Percentiles rank a stretch among this genome's conserved stretches.
These are phyloP conservation scores for Silene uniflora DNA, from an alignment of 148 eudicot species.

Conservation along the genomic window DNA sequence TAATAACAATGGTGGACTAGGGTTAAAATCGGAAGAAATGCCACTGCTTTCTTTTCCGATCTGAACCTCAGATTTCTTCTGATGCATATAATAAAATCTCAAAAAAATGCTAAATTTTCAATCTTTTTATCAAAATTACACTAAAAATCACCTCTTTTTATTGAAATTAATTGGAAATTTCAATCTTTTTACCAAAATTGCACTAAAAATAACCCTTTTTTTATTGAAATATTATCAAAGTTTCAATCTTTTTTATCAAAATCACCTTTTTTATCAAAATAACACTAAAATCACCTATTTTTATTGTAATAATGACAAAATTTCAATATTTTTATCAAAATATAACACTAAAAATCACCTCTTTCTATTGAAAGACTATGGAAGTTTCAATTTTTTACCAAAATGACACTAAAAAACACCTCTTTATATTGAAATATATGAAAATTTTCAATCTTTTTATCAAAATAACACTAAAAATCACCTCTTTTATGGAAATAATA, in stretches of 20 bases:
- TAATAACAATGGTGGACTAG: constrained; percentile 51
- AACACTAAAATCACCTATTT: not conserved
- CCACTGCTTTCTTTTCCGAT: constrained; percentile 98
- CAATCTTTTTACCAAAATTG: not conserved
- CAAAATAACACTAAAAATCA: not conserved
- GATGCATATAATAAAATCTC: constrained; percentile 59
- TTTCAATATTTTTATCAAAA: not conserved
- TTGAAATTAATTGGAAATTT: not conserved
- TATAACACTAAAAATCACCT: no score
- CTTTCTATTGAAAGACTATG: no score
- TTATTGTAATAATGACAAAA: not conserved
- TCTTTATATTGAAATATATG: no score
- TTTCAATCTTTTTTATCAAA: not conserved
- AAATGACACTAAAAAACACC: no score
- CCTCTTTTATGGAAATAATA: not conserved
- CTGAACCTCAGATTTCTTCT: constrained; percentile 94
- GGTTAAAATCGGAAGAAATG: constrained; percentile 97
- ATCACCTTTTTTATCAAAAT: no score
- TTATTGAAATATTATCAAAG: not conserved
- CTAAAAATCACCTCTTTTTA: not conserved
- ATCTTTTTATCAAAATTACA: not conserved
- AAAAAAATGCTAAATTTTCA: not conserved
- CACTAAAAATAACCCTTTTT: no score
- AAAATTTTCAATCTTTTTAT: not conserved
- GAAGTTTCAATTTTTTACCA: no score